Conservation (phyloP, 768 basidiomycete species). For the Saitozyma podzolica region DNA sequence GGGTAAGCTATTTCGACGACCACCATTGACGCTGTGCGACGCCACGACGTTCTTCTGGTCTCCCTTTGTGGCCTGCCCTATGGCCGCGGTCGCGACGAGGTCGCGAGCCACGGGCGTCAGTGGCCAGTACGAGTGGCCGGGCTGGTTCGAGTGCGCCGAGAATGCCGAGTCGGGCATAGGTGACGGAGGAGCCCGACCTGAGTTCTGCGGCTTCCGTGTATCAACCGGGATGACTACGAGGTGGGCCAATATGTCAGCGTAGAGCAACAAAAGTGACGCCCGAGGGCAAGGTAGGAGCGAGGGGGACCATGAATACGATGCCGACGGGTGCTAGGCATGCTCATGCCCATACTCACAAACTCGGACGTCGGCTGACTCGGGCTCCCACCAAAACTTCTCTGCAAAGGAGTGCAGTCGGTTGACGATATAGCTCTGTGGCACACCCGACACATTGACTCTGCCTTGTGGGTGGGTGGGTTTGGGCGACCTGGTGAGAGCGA, state of each 20-base stretch:
- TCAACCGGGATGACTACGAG: conserved; percentile 3
- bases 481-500: background rate
- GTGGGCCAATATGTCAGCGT: background rate
- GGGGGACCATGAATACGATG: background rate
- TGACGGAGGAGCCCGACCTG: background rate
- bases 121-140: conserved; percentile 19
- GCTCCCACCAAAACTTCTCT: conserved; percentile 33
- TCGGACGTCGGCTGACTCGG: conserved; percentile 30
- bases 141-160: conserved; percentile 23
- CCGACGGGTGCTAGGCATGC: background rate
- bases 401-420: conserved; percentile 35
- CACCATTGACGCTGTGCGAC: conserved; percentile 7
- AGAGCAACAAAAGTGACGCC: too few relatives aligned
- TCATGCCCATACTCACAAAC: conserved; percentile 24
- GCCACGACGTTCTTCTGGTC: conserved; percentile 10
- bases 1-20: conserved; percentile 20
- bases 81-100: background rate
- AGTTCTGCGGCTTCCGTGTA: background rate
- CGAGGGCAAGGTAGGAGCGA: background rate
- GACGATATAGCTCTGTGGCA: conserved; percentile 24
- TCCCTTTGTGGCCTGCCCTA: background rate
- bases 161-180: conserved; percentile 1
- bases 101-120: conserved; percentile 13
- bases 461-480: background rate
- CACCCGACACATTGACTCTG: conserved; percentile 11